Percentiles rank a stretch among this genome's conserved stretches.
Evolutionary conservation across 2,329 filamentous ascomycete species (phyloP).

Genomic region (Fusarium scirpi): DNA sequence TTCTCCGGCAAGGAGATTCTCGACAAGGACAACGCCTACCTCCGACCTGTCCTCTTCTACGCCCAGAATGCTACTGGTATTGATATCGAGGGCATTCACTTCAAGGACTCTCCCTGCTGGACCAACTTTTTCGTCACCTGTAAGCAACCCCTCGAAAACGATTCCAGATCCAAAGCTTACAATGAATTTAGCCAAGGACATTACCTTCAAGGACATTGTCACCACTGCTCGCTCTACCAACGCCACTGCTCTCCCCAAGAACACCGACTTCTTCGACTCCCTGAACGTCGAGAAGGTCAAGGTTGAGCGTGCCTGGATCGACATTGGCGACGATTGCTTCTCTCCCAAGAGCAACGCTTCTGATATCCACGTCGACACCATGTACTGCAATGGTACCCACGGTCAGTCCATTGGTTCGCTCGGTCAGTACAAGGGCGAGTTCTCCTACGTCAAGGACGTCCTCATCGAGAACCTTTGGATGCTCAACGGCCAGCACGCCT

Average conservation of each 20-base stretch:
- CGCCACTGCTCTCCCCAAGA: conserved; percentile 59
- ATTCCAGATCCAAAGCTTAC: too few relatives aligned
- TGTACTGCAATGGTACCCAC: conserved; percentile 66
- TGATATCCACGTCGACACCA: conserved; percentile 68
- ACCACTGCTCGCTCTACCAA: conserved; percentile 43
- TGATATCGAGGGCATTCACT: conserved; percentile 67
- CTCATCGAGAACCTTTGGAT: conserved; percentile 70
- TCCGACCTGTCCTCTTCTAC: conserved; percentile 70
- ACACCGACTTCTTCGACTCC: conserved; percentile 73
- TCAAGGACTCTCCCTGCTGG: conserved; percentile 73
- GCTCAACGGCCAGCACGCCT: conserved; percentile 59
- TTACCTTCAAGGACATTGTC: conserved; percentile 40
- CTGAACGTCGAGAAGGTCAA: conserved; percentile 70
- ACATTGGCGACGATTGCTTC: conserved; percentile 71
- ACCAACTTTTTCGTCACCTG: conserved; percentile 71
- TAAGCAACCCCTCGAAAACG: too few relatives aligned
- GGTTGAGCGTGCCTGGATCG: conserved; percentile 64
- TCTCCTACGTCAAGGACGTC: conserved; percentile 67
- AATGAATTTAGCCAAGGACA: conserved; percentile 21
- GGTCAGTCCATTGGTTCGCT: conserved; percentile 63
- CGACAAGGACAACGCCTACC: conserved; percentile 66
- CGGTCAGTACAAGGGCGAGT: conserved; percentile 67
- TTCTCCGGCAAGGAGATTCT: conserved; percentile 53
- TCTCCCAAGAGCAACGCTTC: conserved; percentile 70
- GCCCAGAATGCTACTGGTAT: conserved; percentile 71